These are phyloP conservation scores for Solanum rostratum DNA, from an alignment of 257 asterid genomes.

Conservation along the genomic window DNA sequence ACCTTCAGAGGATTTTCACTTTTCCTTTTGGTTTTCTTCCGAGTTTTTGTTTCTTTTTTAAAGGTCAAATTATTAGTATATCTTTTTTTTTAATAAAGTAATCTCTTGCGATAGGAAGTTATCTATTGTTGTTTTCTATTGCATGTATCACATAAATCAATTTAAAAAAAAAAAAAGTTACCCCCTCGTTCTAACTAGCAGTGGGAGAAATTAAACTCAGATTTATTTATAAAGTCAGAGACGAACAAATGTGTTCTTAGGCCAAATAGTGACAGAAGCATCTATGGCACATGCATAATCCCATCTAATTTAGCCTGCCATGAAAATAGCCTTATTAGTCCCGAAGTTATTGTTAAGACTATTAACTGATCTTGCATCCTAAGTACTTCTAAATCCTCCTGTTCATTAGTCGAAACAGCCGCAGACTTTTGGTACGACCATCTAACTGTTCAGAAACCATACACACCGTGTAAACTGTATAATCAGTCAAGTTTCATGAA, in stretches of 20 bases:
- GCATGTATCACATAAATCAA: background rate
- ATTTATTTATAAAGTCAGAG: background rate
- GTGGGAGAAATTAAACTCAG: background rate
- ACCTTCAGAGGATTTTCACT: background rate
- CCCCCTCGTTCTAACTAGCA: background rate
- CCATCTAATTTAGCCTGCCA: background rate
- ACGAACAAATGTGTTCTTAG: background rate
- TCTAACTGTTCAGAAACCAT: background rate
- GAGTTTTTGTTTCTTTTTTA: background rate
- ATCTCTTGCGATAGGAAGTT: background rate
- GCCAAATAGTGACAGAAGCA: background rate
- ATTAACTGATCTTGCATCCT: background rate
- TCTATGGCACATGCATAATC: background rate
- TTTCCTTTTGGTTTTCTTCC: no score
- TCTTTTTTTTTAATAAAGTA: background rate
- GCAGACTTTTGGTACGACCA: background rate
- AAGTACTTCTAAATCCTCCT: background rate
- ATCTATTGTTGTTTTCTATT: background rate
- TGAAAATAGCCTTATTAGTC: background rate
- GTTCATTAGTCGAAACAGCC: background rate
- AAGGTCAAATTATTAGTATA: background rate
- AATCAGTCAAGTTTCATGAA: background rate
- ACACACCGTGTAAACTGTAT: background rate
- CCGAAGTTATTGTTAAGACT: background rate
- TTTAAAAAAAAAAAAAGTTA: background rate